Conservation (phyloP, 495 filamentous ascomycete genomes). For the Aspergillus panamensis region DNA sequence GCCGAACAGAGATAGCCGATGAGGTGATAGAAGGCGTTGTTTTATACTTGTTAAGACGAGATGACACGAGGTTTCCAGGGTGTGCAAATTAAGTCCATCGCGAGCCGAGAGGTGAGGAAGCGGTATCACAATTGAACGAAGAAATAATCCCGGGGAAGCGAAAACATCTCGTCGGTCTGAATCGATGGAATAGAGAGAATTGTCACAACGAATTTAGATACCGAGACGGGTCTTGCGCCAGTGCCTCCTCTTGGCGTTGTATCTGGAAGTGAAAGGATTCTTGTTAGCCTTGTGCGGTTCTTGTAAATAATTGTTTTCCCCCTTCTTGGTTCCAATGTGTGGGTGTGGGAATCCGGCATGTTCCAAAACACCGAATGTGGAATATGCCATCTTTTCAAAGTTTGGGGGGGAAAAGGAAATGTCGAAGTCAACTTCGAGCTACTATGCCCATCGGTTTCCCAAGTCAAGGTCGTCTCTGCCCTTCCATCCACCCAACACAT, state of each 20-base stretch:
- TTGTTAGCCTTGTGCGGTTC: slow-evolving; percentile 21
- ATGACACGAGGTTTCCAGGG: slow-evolving; percentile 14
- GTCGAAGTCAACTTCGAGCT: no score
- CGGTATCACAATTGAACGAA: slow-evolving; percentile 29
- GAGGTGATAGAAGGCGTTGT: neutral
- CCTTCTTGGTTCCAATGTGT: neutral
- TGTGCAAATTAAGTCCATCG: slow-evolving; percentile 20
- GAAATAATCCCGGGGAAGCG: slow-evolving; percentile 15
- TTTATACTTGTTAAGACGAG: slow-evolving; percentile 7
- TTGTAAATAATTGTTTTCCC: neutral
- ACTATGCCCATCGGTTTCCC: neutral
- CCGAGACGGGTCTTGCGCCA: slow-evolving; percentile 99
- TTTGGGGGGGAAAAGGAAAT: no score
- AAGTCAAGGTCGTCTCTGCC: neutral
- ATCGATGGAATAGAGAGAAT: slow-evolving; percentile 5
- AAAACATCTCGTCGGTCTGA: slow-evolving; percentile 22
- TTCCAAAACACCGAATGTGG: no score
- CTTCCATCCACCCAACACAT: neutral
- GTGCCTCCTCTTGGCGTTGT: slow-evolving; percentile 99
- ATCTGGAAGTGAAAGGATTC: slow-evolving; percentile 52
- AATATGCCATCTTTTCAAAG: no score
- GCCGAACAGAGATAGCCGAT: slow-evolving; percentile 5
- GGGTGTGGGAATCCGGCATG: neutral
- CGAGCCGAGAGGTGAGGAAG: slow-evolving; percentile 15
- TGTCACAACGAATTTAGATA: slow-evolving; percentile 60